Percentiles rank a stretch among this genome's conserved stretches.
phyloP scores from a whole-genome alignment of 164 flowering plant genomes.

The Kingdonia uniflora region DNA sequence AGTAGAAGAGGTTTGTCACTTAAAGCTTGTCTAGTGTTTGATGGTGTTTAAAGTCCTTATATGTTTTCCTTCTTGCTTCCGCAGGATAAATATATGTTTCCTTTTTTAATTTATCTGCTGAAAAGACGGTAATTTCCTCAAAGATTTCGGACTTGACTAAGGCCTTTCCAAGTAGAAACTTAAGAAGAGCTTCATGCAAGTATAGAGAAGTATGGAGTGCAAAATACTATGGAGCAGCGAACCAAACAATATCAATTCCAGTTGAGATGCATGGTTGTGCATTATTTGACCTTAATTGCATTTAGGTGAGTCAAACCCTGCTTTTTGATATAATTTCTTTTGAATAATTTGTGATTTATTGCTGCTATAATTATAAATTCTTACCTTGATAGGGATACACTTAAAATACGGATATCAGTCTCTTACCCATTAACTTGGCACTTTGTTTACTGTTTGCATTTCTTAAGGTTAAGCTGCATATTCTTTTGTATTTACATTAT shows the following conservation, averaged over 20 bases:
- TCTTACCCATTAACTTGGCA: not conserved
- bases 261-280: conserved; percentile 5
- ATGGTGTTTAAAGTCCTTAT: not conserved
- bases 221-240: not conserved
- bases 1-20: conserved; percentile 33
- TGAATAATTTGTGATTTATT: no score
- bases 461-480: not conserved
- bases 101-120: conserved; percentile 2
- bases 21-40: not conserved
- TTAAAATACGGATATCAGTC: no score
- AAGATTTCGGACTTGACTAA: conserved; percentile 4
- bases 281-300: not conserved
- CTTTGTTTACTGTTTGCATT: not conserved
- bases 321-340: no score
- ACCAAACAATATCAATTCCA: not conserved
- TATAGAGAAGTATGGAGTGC: conserved; percentile 2
- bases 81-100: conserved; percentile 48
- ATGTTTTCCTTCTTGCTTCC: conserved; percentile 4
- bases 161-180: not conserved
- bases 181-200: conserved; percentile 1
- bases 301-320: no score
- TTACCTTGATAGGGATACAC: no score
- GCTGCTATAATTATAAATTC: no score
- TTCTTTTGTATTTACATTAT: no score
- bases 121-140: conserved; percentile 2